Evolutionary conservation across 192 early-diverging fungal genomes (phyloP), one percentile per base, ranked within the genome.

Genomic region (Dissophora globulifera): DNA sequence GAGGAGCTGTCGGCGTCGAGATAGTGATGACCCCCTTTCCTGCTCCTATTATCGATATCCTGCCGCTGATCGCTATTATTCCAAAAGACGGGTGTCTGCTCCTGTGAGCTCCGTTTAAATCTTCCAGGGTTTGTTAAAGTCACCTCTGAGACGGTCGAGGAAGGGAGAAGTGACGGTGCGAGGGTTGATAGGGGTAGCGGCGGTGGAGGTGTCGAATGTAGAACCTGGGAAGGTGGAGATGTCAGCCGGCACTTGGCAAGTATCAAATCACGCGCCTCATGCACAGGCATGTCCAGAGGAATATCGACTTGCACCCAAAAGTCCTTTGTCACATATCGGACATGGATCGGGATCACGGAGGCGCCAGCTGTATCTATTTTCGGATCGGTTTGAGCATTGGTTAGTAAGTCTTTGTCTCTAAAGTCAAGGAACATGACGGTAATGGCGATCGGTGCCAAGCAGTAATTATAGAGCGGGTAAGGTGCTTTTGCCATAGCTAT

Each of bases 261-360:
- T 9, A 75, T 75, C 25, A 66, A 16, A 12, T 75, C 71, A 15
- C 62, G 48, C 13, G 62, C 71, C 17, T 59, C 54, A 22, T 75
- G 71, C 3, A 75, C 58, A 16, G 62, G 62, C 12, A 75, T 66
- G 19, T 66, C 62, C 12, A 40, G 57, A 41, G 71, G 71, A 22
- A 75, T 22, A 19, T 75, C 57, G 1, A 75, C 46, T 47, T 75
- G 62, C 4, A 75, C 62, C 71, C 71, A 75, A 6, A 75, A 35
- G 22, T 75, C 71, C 50, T 66, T 75, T 11, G 50, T 46, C 13
- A 75, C 71, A 38, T 75, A 75, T 6, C 71, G 62, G 8, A 75
- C 71, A 55, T 75, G 62, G 20, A 75, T 55, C n/a, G 62, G 52
- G 32, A 75, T 59, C 17, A 58, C 46, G 17, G 58, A 53, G 9